phyloP scores from a whole-genome alignment of 176 grass and related monocot genomes.

The Poa pratensis region DNA sequence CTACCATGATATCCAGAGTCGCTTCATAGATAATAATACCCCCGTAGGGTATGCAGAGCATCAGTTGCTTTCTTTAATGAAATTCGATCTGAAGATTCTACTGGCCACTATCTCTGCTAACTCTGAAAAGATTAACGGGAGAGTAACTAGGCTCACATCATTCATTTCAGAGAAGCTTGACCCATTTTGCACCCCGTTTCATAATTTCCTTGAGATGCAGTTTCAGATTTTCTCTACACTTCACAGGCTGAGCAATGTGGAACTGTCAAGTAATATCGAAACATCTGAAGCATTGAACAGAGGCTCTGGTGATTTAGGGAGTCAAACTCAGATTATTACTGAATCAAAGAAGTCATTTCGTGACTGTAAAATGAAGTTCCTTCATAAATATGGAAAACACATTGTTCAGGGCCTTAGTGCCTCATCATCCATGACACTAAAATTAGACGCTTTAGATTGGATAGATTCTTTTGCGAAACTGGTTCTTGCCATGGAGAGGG shows the following conservation, averaged over 20 bases:
- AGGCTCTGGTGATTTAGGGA: conserved; percentile 39
- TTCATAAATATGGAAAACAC: conserved; percentile 60
- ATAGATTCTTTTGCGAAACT: conserved; percentile 57
- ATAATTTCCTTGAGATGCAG: conserved; percentile 78
- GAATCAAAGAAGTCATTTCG: conserved; percentile 39
- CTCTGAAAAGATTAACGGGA: conserved; percentile 56
- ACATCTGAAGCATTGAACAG: conserved; percentile 49
- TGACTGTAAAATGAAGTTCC: conserved; percentile 62
- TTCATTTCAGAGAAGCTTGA: conserved; percentile 75
- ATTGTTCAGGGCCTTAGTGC: conserved; percentile 63
- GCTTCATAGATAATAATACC: conserved; percentile 45
- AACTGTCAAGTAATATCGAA: conserved; percentile 65
- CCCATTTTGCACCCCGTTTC: conserved; percentile 71
- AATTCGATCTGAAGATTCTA: conserved; percentile 89
- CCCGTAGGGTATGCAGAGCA: conserved; percentile 57
- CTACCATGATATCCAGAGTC: conserved; percentile 50
- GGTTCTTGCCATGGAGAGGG: conserved; percentile 53
- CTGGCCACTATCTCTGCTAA: conserved; percentile 58
- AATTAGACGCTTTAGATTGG: conserved; percentile 87
- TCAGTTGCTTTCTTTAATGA: conserved; percentile 86
- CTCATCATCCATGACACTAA: conserved; percentile 67
- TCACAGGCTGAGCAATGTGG: conserved; percentile 68
- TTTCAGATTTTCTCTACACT: conserved; percentile 80
- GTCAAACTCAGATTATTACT: conserved; percentile 35
- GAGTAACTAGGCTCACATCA: conserved; percentile 65